These are phyloP conservation scores for Claviceps lovelessii DNA, from an alignment of 2,329 filamentous ascomycete genomes.

Conservation along the genomic window DNA sequence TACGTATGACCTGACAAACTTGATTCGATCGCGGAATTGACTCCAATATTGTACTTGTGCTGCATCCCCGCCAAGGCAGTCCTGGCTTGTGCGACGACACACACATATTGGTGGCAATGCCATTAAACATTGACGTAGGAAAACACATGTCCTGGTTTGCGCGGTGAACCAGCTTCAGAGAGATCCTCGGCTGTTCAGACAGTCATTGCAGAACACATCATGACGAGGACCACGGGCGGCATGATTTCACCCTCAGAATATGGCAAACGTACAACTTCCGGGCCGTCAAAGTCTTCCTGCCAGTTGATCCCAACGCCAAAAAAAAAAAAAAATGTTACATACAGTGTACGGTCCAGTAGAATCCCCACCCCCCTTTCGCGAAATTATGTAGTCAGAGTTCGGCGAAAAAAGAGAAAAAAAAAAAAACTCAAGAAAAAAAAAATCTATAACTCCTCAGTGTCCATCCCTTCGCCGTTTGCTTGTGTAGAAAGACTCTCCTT, in stretches of 20 bases:
- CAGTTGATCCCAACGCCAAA: conserved; percentile 17
- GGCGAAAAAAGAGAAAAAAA: too few species aligned
- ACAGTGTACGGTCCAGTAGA: conserved; percentile 11
- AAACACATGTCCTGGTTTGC: too few species aligned
- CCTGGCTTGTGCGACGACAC: too few species aligned
- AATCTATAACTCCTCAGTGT: conserved; percentile 39
- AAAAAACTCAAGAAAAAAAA: background rate
- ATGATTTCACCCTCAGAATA: background rate
- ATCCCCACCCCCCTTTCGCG: background rate
- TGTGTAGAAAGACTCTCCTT: conserved; percentile 42
- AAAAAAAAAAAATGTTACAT: conserved; percentile 16
- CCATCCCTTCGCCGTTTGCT: conserved; percentile 49
- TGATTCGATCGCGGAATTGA: too few species aligned
- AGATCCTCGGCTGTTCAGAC: background rate
- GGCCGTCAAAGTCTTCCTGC: conserved; percentile 10
- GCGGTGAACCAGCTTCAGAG: background rate
- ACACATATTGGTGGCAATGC: too few species aligned
- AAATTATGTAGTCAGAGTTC: conserved; percentile 8
- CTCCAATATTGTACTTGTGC: too few species aligned
- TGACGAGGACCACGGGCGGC: background rate
- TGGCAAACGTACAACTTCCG: background rate
- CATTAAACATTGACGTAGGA: too few species aligned
- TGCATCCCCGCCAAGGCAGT: too few species aligned
- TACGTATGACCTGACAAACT: too few species aligned
- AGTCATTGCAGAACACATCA: background rate